Evolutionary conservation across 2,329 filamentous ascomycete genomes (phyloP).

Genomic region (Diaporthe vexans): DNA sequence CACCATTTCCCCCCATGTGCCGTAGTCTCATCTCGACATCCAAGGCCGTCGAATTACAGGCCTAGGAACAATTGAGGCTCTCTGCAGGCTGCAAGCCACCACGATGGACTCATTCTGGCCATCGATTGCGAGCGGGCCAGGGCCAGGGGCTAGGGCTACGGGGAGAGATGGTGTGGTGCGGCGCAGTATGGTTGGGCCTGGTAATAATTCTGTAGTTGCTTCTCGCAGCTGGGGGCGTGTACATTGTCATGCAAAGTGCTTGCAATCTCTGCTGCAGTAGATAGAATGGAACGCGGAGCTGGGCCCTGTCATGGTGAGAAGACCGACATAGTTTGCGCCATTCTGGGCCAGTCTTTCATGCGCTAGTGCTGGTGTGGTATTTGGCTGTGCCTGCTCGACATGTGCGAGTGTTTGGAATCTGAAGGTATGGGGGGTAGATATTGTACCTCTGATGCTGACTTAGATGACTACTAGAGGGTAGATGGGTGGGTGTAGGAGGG

Average conservation of each 20-base stretch:
- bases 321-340: constrained; percentile 17
- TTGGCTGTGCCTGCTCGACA: not conserved
- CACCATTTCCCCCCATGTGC: not conserved
- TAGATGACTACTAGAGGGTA: not conserved
- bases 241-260: not conserved
- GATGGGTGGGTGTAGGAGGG: not conserved
- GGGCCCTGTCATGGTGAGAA: constrained; percentile 4
- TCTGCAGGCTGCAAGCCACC: constrained; percentile 27
- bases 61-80: not conserved
- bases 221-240: not conserved
- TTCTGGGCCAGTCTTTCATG: not conserved
- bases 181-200: no score
- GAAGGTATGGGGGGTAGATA: not conserved
- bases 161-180: not conserved
- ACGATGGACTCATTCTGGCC: constrained; percentile 7
- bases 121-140: constrained; percentile 1
- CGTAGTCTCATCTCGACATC: not conserved
- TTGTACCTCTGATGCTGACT: not conserved
- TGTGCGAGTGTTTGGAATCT: not conserved
- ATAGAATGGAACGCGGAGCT: not conserved
- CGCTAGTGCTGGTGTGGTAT: constrained; percentile 1
- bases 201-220: not conserved
- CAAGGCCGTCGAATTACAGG: not conserved
- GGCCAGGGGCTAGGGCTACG: not conserved
- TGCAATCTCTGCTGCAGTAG: constrained; percentile 19